phyloP scores from a whole-genome alignment of 2,329 filamentous ascomycete genomes.

The Penicillium sp. region DNA sequence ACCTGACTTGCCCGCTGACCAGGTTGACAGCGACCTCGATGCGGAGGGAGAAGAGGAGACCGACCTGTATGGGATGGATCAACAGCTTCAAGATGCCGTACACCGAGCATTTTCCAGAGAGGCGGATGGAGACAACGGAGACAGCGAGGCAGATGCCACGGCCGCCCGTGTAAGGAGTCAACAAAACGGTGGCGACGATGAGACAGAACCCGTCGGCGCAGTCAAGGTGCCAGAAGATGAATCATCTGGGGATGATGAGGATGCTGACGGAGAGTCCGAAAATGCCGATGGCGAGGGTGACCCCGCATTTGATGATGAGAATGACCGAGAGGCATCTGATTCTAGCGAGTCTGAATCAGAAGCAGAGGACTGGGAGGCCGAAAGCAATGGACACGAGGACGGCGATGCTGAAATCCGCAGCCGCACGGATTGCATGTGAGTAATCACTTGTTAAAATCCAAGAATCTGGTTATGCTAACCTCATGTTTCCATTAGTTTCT shows the following conservation, averaged over 20 bases:
- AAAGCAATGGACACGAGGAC: conserved; percentile 48
- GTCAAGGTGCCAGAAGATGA: conserved; percentile 37
- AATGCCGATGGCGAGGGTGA: conserved; percentile 44
- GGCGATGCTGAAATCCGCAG: conserved; percentile 48
- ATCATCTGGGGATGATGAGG: conserved; percentile 41
- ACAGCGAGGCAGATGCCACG: conserved; percentile 36
- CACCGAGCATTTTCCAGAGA: conserved; percentile 38
- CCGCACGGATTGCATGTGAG: conserved; percentile 65
- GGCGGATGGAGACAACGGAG: conserved; percentile 27
- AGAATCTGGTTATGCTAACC: conserved; percentile 26
- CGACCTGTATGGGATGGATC: conserved; percentile 42
- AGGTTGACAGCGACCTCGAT: conserved; percentile 44
- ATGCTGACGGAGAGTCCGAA: conserved; percentile 42
- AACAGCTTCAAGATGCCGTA: conserved; percentile 40
- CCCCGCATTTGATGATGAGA: conserved; percentile 43
- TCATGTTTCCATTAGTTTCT: conserved; percentile 62
- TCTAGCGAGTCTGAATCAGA: conserved; percentile 59
- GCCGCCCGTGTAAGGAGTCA: conserved; percentile 32
- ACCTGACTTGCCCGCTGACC: conserved; percentile 32
- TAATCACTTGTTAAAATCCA: not conserved
- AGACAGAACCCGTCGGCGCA: conserved; percentile 39
- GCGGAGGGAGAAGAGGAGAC: conserved; percentile 48
- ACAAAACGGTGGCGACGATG: conserved; percentile 43
- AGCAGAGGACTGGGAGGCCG: conserved; percentile 52
- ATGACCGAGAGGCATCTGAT: conserved; percentile 40